Evolutionary conservation across 1,139 yeast genomes (phyloP).

Genomic region (Blastobotrys petasosporus): DNA sequence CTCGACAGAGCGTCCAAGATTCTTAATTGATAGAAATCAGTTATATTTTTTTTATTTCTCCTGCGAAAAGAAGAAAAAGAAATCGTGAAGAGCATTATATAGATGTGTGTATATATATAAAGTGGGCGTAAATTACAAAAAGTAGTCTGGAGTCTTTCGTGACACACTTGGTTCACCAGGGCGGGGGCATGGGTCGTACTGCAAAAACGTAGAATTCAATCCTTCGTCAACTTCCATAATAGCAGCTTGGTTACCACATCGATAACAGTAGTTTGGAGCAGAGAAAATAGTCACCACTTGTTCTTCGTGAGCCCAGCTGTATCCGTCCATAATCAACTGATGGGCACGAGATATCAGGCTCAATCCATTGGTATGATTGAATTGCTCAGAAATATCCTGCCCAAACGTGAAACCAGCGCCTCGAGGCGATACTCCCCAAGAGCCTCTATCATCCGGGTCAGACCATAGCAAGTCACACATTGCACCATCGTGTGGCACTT

Average conservation of each 20-base stretch:
- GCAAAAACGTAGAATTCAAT: slow-evolving; percentile 61
- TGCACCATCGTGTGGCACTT: slow-evolving; percentile 98
- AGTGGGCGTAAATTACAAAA: slow-evolving; percentile 43
- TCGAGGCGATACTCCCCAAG: slow-evolving; percentile 97
- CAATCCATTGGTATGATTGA: slow-evolving; percentile 72
- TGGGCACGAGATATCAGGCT: slow-evolving; percentile 93
- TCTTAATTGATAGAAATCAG: background rate
- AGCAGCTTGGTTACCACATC: slow-evolving; percentile 99
- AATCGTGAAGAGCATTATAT: background rate
- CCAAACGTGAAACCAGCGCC: slow-evolving; percentile 98
- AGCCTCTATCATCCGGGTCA: slow-evolving; percentile 93
- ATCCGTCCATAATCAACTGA: slow-evolving; percentile 98
- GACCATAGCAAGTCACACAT: slow-evolving; percentile 98
- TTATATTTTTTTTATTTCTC: background rate
- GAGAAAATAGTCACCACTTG: slow-evolving; percentile 91
- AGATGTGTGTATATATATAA: background rate
- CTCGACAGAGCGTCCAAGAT: slow-evolving; percentile 52
- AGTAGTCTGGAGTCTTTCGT: slow-evolving; percentile 96
- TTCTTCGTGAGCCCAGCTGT: slow-evolving; percentile 49
- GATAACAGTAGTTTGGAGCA: slow-evolving; percentile 94
- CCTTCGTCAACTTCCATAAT: slow-evolving; percentile 92
- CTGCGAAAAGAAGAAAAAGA: background rate
- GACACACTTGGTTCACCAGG: slow-evolving; percentile 97
- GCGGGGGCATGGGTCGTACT: slow-evolving; percentile 90
- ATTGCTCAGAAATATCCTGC: slow-evolving; percentile 76